Percentiles rank a stretch among this genome's conserved stretches.
Conservation (phyloP, 2,329 filamentous ascomycete species). For the Fusarium sp. region DNA sequence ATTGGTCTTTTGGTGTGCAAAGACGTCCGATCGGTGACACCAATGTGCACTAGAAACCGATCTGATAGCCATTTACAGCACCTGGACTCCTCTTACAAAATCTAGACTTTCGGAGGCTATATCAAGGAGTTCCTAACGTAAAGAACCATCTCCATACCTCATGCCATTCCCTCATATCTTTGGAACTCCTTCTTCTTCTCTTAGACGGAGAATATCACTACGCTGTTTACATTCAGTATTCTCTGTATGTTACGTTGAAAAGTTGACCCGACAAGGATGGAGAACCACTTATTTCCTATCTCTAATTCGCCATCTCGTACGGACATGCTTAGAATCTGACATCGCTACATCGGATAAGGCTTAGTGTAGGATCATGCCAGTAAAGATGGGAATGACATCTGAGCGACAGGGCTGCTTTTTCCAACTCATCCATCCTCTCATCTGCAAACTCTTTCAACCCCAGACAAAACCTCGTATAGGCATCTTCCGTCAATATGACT, state of each 20-base stretch:
- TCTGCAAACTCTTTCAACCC: neutral
- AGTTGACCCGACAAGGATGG: neutral
- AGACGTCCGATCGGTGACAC: too few species aligned
- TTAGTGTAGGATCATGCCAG: neutral
- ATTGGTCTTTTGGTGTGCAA: neutral
- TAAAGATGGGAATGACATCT: neutral
- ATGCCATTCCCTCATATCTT: too few species aligned
- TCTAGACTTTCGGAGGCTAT: neutral
- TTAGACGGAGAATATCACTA: too few species aligned
- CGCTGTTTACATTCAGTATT: too few species aligned
- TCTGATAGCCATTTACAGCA: too few species aligned
- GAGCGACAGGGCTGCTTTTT: neutral
- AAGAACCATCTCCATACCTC: too few species aligned
- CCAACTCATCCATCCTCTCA: neutral
- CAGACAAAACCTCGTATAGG: neutral
- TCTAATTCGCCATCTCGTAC: neutral
- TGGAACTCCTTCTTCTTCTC: too few species aligned
- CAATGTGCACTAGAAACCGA: neutral
- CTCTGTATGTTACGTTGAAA: neutral
- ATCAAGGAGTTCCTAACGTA: neutral
- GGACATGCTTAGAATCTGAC: neutral
- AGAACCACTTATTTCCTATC: neutral
- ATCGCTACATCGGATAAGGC: neutral
- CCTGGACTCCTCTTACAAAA: neutral
- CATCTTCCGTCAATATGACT: neutral